Conservation (phyloP, 2,329 filamentous ascomycete species). For the Ceratocystiopsis sp. region DNA sequence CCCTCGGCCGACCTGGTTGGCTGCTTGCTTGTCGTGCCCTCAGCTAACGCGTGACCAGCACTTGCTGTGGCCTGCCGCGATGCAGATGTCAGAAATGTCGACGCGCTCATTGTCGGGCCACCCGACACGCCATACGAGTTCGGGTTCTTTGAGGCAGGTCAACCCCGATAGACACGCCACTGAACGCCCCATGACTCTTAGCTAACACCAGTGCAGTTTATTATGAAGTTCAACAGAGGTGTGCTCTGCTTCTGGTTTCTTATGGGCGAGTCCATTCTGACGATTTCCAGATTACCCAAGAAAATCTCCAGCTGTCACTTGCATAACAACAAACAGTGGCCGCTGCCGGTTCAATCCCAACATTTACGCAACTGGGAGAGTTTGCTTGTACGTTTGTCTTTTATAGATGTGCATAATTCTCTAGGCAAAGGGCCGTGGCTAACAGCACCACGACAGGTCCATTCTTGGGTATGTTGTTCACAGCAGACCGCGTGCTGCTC, state of each 20-base stretch:
- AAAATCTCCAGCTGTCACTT: slow-evolving; percentile 43
- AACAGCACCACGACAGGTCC: slow-evolving; percentile 34
- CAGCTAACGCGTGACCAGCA: slow-evolving; percentile 29
- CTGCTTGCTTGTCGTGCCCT: slow-evolving; percentile 8
- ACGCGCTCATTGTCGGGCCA: slow-evolving; percentile 77
- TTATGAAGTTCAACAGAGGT: slow-evolving; percentile 63
- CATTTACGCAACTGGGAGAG: slow-evolving; percentile 80
- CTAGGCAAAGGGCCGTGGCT: slow-evolving; percentile 31
- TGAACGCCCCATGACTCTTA: not conserved
- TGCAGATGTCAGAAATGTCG: slow-evolving; percentile 73
- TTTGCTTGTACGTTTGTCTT: slow-evolving; percentile 58
- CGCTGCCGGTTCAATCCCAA: slow-evolving; percentile 90
- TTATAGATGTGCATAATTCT: slow-evolving; percentile 45
- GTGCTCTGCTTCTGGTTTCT: not conserved
- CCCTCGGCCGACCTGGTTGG: no score
- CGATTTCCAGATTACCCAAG: slow-evolving; percentile 58
- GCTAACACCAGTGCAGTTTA: slow-evolving; percentile 37
- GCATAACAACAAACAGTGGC: slow-evolving; percentile 76
- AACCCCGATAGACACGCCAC: not conserved
- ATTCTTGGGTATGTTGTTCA: slow-evolving; percentile 54
- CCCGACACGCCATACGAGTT: slow-evolving; percentile 94
- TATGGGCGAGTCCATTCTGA: not conserved
- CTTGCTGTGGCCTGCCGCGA: slow-evolving; percentile 79
- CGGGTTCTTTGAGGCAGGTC: slow-evolving; percentile 77
- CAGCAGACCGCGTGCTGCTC: not conserved